Conservation (phyloP, 2,329 filamentous ascomycete genomes). For the Epichloe gansuensis region DNA sequence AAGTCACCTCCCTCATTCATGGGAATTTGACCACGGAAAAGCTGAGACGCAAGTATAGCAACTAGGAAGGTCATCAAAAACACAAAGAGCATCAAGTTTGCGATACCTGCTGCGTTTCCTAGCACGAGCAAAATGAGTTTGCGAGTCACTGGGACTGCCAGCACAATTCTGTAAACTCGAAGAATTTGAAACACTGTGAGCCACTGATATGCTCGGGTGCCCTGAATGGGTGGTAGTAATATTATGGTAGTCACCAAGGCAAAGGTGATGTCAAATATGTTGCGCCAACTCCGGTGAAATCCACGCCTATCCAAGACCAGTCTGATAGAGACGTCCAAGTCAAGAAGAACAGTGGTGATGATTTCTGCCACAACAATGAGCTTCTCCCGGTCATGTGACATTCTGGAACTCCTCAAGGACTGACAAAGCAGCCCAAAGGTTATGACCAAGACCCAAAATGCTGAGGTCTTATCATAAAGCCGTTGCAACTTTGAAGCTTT, state of each 20-base stretch:
- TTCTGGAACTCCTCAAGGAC: slow-evolving; percentile 61
- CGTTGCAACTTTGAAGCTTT: slow-evolving; percentile 45
- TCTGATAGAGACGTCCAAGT: slow-evolving; percentile 71
- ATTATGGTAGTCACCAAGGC: slow-evolving; percentile 76
- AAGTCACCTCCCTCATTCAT: slow-evolving; percentile 44
- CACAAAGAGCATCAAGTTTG: slow-evolving; percentile 91
- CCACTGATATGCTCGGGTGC: slow-evolving; percentile 70
- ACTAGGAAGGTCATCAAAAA: slow-evolving; percentile 91
- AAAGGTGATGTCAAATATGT: slow-evolving; percentile 68
- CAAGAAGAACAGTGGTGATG: slow-evolving; percentile 62
- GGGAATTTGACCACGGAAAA: slow-evolving; percentile 80
- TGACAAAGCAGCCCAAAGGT: slow-evolving; percentile 68
- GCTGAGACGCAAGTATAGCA: slow-evolving; percentile 82
- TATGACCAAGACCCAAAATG: slow-evolving; percentile 73
- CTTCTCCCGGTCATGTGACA: slow-evolving; percentile 44
- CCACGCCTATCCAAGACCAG: slow-evolving; percentile 66
- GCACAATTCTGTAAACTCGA: slow-evolving; percentile 79
- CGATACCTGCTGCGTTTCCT: slow-evolving; percentile 81
- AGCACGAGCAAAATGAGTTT: slow-evolving; percentile 80
- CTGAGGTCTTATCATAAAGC: slow-evolving; percentile 59
- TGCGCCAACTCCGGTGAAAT: slow-evolving; percentile 62
- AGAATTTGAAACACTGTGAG: slow-evolving; percentile 88
- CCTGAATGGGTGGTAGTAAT: slow-evolving; percentile 66
- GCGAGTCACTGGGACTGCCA: slow-evolving; percentile 77
- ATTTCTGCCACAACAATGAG: slow-evolving; percentile 66